Evolutionary conservation across 305 asterid species (phyloP).

Genomic region (Galium porrigens): DNA sequence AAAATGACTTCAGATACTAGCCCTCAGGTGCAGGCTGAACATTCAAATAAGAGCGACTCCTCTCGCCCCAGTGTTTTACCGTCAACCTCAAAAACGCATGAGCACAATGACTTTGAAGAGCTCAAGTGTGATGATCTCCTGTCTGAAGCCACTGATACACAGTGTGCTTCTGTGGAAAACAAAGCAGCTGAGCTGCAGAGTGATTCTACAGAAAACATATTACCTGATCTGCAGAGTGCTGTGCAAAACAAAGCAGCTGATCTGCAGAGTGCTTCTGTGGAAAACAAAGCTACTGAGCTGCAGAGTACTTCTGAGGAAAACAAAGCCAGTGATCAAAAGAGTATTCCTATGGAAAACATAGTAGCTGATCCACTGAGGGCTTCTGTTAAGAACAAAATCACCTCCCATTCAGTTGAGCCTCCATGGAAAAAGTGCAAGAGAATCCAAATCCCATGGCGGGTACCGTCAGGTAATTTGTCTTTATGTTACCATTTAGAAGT

Average conservation of each 20-base stretch:
- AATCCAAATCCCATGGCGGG: conserved; percentile 54
- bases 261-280: conserved; percentile 23
- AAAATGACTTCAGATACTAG: conserved; percentile 26
- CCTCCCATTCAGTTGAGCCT: conserved; percentile 40
- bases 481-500: conserved; percentile 12
- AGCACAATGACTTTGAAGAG: conserved; percentile 26
- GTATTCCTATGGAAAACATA: conserved; percentile 15
- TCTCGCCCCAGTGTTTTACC: conserved; percentile 27
- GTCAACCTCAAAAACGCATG: conserved; percentile 23
- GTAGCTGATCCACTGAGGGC: neutral
- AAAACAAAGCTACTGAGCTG: conserved; percentile 15
- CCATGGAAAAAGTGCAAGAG: conserved; percentile 49
- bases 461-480: conserved; percentile 61
- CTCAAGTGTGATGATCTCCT: conserved; percentile 23
- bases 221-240: conserved; percentile 26
- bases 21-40: conserved; percentile 32
- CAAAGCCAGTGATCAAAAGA: conserved; percentile 20
- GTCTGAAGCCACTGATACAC: conserved; percentile 21
- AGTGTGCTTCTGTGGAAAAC: conserved; percentile 19
- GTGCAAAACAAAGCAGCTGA: conserved; percentile 16
- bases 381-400: conserved; percentile 12
- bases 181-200: neutral
- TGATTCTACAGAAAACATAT: neutral
- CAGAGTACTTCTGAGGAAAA: conserved; percentile 23
- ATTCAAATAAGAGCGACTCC: conserved; percentile 28